Base-by-base conservation (phyloP, 116 monocot genomes). In the Iris pallida region DNA sequence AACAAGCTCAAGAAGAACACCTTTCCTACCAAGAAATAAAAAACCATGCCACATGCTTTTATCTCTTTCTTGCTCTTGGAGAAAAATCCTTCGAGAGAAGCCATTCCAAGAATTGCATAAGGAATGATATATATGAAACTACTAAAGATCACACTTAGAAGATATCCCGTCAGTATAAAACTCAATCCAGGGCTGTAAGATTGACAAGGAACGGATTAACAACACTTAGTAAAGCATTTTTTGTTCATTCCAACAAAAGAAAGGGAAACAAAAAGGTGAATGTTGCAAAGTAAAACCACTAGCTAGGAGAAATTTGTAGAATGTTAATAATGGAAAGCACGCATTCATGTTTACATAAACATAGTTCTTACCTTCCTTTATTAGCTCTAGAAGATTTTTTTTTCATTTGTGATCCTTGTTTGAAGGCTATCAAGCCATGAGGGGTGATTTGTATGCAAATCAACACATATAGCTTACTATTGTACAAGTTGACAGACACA, bases 11-110 rank as follows among this genome's bases (percentile, higher is more conserved):
- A 73, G 67, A 89, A 89, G 75, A 89, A 89, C 6, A 86, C 85
- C 80, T 89, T 89, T 64, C 89, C 86, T 4, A 89, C 68, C 68
- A 89, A 76, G 64, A 89, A 89, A 80, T 89, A 89, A 65, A 89
- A 89, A 19, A 89, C 89, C 89, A 89, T 89, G 80, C 71, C 80
- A 49, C 89, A 89, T 20, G 83, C 72, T 81, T 78, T 85, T 17
- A 89, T 82, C 72, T 89, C 83, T 57, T 71, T 80, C 47, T 64
- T 71, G 73, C 89, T 89, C 61, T 72, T 74, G 15, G 85, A 82
- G 18, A 78, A 63, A 46, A 42, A 75, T 20, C 89, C 89, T 78
- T 83, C 89, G 15, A 89, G 55, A 19, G 79, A 83, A 46, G 83
- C 79, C 58, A 89, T 75, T 65, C 41, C 62, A 9, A 89, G 62